These are phyloP conservation scores for Fusarium xylarioides DNA, from an alignment of 2,329 filamentous ascomycete species.

Conservation along the genomic window DNA sequence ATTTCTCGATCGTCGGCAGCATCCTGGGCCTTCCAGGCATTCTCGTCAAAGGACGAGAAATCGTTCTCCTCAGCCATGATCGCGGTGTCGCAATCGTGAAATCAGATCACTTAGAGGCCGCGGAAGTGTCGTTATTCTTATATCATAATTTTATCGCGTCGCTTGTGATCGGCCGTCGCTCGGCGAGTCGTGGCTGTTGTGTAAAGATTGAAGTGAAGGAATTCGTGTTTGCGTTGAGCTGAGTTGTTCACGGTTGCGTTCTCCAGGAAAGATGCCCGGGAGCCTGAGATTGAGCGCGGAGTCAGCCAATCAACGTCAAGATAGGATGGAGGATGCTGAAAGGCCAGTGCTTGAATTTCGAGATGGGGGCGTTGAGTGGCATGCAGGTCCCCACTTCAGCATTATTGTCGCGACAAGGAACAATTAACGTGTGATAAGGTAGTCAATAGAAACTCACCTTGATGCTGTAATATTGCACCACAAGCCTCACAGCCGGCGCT, in stretches of 20 bases:
- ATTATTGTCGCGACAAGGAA: neutral
- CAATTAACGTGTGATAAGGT: neutral
- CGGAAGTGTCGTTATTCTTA: constrained; percentile 29
- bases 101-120: constrained; percentile 39
- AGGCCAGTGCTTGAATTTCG: constrained; percentile 12
- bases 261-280: constrained; percentile 9
- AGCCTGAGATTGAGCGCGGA: constrained; percentile 13
- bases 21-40: constrained; percentile 54
- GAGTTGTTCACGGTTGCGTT: constrained; percentile 38
- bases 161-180: constrained; percentile 5
- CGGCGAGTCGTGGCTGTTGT: neutral
- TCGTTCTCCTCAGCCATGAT: constrained; percentile 48
- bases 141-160: constrained; percentile 39
- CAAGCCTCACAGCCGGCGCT: neutral
- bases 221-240: constrained; percentile 13
- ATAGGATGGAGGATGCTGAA: neutral
- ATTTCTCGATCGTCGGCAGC: constrained; percentile 61
- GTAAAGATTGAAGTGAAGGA: neutral
- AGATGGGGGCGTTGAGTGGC: constrained; percentile 11
- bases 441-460: neutral
- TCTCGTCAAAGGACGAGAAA: constrained; percentile 49
- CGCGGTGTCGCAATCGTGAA: constrained; percentile 35
- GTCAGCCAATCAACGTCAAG: constrained; percentile 24
- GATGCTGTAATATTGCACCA: fast-evolving
- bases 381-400: constrained; percentile 1